phyloP scores from a whole-genome alignment of 2,329 filamentous ascomycete genomes.

The Monosporascus sp. region DNA sequence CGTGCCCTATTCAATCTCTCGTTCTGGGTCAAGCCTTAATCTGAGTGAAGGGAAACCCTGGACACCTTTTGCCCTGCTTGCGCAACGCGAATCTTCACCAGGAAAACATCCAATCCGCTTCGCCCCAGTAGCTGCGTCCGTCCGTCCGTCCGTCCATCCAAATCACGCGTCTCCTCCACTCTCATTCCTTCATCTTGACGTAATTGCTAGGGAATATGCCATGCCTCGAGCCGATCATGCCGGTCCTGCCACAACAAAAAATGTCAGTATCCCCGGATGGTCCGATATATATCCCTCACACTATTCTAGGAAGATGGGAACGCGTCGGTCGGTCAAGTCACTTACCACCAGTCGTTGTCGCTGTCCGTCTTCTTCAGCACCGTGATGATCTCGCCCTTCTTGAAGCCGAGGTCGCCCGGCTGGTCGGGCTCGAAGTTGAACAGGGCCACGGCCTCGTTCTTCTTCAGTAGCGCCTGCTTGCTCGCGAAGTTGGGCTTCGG shows the following conservation, averaged over 20 bases:
- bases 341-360: constrained; percentile 89
- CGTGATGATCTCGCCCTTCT: constrained; percentile 95
- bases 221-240: constrained; percentile 74
- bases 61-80: not conserved
- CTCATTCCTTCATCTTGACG: constrained; percentile 55
- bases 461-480: constrained; percentile 51
- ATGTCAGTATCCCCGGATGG: not conserved
- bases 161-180: not conserved
- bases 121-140: no score
- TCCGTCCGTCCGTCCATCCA: no score
- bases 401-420: constrained; percentile 87
- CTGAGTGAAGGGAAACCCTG: not conserved
- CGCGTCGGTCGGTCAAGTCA: constrained; percentile 14
- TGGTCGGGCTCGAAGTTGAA: constrained; percentile 95
- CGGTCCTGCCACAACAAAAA: constrained; percentile 58
- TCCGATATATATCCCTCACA: not conserved
- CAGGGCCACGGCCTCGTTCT: constrained; percentile 82
- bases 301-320: not conserved
- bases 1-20: not conserved
- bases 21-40: not conserved
- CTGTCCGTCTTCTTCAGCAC: constrained; percentile 92
- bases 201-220: constrained; percentile 91
- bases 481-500: constrained; percentile 80
- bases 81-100: not conserved
- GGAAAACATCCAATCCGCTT: no score